Conservation (phyloP, 306 rosid species). For the Cucumis hystrix region DNA sequence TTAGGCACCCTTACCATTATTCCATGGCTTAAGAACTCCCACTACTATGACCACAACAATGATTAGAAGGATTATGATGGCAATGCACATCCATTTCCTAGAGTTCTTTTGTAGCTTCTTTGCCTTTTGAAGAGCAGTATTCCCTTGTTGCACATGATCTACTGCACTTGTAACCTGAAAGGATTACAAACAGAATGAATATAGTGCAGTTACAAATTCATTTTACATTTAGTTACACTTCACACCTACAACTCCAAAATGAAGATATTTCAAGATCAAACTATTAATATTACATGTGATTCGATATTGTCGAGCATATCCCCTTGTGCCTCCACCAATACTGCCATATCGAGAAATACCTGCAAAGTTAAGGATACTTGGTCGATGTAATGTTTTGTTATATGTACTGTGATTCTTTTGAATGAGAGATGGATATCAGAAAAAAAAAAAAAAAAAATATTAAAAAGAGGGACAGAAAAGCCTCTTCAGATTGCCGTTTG, state of each 20-base stretch:
- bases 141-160: constrained; percentile 87
- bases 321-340: constrained; percentile 86
- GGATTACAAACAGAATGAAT: not conserved
- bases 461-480: not conserved
- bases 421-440: not conserved
- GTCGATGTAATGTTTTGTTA: not conserved
- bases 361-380: constrained; percentile 14
- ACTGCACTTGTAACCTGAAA: constrained; percentile 80
- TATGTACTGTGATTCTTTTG: not conserved
- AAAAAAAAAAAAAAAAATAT: not conserved
- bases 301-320: constrained; percentile 89
- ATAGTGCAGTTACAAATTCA: not conserved
- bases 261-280: not conserved
- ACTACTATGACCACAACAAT: constrained; percentile 39
- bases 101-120: constrained; percentile 70
- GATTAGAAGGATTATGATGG: constrained; percentile 70
- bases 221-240: not conserved
- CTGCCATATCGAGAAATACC: constrained; percentile 90
- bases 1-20: constrained; percentile 35
- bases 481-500: not conserved
- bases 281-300: constrained; percentile 42
- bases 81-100: constrained; percentile 92
- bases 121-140: constrained; percentile 56
- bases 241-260: not conserved
- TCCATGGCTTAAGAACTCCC: constrained; percentile 71